Conservation (phyloP, 176 grass and related monocot species). For the Typha latifolia region DNA sequence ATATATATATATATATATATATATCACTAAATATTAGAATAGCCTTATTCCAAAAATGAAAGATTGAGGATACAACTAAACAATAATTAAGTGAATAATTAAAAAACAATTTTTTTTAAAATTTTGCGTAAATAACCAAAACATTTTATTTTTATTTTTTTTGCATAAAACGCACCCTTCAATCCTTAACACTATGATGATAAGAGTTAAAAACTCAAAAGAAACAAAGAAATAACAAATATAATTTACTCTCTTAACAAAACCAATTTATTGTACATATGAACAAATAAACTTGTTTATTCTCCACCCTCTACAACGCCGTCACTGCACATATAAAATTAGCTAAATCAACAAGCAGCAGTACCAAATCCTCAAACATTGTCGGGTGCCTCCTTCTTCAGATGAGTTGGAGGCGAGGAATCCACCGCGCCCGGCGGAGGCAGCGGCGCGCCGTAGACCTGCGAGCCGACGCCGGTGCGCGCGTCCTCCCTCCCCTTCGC, state of each 20-base stretch:
- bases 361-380: conserved; percentile 16
- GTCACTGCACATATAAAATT: not conserved
- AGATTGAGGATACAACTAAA: too few species aligned
- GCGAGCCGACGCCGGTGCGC: conserved; percentile 24
- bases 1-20: too few species aligned
- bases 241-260: not conserved
- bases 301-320: not conserved
- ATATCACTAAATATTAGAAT: too few species aligned
- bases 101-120: too few species aligned
- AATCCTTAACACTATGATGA: too few species aligned
- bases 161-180: too few species aligned
- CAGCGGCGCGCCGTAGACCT: conserved; percentile 25
- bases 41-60: too few species aligned
- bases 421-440: conserved; percentile 9
- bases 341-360: not conserved
- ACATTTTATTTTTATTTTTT: too few species aligned
- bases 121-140: too few species aligned
- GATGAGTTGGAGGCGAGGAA: not conserved
- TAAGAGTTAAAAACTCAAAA: too few species aligned
- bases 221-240: too few species aligned
- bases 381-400: conserved; percentile 5
- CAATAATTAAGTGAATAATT: too few species aligned
- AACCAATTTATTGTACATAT: conserved; percentile 1
- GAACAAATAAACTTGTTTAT: not conserved
- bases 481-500: conserved; percentile 25